Conservation (phyloP, 768 basidiomycete species). For the Pluteus cervinus region DNA sequence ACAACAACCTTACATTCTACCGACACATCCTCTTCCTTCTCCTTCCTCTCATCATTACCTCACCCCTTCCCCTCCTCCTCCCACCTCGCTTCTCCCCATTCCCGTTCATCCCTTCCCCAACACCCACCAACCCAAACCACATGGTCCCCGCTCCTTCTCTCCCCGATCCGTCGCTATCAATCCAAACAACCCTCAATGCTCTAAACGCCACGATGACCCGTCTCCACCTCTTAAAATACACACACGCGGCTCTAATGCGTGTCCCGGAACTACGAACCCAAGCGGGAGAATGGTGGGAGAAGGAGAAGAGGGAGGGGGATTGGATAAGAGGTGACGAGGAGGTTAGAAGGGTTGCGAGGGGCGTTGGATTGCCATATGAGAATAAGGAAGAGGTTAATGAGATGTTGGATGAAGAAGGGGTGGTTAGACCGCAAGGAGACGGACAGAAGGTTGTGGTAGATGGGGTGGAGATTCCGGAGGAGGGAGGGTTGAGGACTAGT, state of each 20-base stretch:
- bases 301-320: conserved; percentile 45
- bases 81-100: conserved; percentile 15
- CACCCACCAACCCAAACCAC: conserved; percentile 10
- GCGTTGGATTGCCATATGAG: conserved; percentile 38
- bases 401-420: conserved; percentile 6
- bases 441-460: conserved; percentile 8
- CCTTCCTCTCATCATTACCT: conserved; percentile 45
- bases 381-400: conserved; percentile 19
- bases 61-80: conserved; percentile 26
- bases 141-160: conserved; percentile 13
- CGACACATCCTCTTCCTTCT: conserved; percentile 57
- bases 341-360: conserved; percentile 41
- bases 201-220: conserved; percentile 35
- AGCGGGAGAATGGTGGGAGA: conserved; percentile 51
- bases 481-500: conserved; percentile 26
- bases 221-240: conserved; percentile 50
- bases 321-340: conserved; percentile 40
- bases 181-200: conserved; percentile 25
- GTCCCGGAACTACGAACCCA: conserved; percentile 39
- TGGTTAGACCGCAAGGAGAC: conserved; percentile 14
- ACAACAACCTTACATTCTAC: conserved; percentile 47
- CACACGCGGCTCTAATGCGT: conserved; percentile 53
- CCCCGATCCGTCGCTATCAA: conserved; percentile 16
- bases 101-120: conserved; percentile 13
- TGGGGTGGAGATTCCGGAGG: conserved; percentile 8